Evolutionary conservation across 371 early-diverging fungal genomes (phyloP), one percentile per base, ranked within the genome.

Genomic region (Apophysomyces trapeziformis): DNA sequence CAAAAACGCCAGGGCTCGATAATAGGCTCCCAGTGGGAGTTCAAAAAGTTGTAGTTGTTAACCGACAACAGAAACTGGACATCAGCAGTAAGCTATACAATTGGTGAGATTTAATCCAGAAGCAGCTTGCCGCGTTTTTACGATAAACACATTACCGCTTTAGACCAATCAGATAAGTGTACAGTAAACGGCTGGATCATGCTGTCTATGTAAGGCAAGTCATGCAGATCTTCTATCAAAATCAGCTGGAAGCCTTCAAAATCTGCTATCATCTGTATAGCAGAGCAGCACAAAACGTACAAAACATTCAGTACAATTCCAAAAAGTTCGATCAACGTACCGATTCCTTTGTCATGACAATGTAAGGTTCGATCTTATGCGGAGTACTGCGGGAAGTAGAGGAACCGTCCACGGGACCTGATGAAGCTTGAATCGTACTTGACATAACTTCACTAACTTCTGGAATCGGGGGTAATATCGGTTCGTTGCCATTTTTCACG

Each of bases 11-110:
- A 97, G 0, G 95, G 95, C 75, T 99, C 99, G 26, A 98, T 66
- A 32, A 99, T 64, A 0, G 99, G 98, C 74, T 99, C 99, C 99
- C 99, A 99, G 70, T 97, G 96, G 9, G 99, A 98, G 75, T 95
- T 97, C 60, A 93, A 92, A 58, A 95, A 80, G 78, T 99, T 98
- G 69, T 94, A 99, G 76, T 92, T 95, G 69, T 97, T 97, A 62
- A 92, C 87, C 60, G 88, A 88, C 26, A 96, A 68, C 32, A 84
- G 77, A 13, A 98, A 74, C 1, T 88, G 82, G 4, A 90, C 87
- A 64, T 92, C 87, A 11, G 94, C 87, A 18, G 89, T 88, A 67
- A 96, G 70, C 80, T 86, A 60, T n/a, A 41, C n/a, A 44, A 36
- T 9, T 26, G 4, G 61, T 39, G 9, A 45, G 21, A 18, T 18